Evolutionary conservation across 805 yeast genomes (phyloP).

Genomic region (Starmera dryadoides): DNA sequence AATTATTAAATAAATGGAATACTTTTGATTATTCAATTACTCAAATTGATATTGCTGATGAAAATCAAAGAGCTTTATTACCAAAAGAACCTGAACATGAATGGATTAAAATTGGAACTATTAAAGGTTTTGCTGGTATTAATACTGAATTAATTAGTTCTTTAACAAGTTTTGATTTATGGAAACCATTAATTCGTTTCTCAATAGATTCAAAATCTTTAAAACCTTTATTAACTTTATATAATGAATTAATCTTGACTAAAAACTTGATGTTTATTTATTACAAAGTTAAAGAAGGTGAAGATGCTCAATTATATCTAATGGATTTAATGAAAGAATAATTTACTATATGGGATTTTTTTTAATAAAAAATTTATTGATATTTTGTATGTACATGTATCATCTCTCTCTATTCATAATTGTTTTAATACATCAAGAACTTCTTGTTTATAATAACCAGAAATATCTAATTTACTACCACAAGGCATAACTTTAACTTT

Average conservation of each 20-base stretch:
- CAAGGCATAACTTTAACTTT: slow-evolving; percentile 41
- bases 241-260: slow-evolving; percentile 7
- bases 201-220: slow-evolving; percentile 9
- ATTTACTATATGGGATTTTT: neutral
- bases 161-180: slow-evolving; percentile 1
- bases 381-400: slow-evolving; percentile 15
- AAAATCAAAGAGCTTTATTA: slow-evolving; percentile 5
- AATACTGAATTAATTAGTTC: slow-evolving; percentile 18
- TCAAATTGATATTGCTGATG: slow-evolving; percentile 18
- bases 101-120: slow-evolving; percentile 37
- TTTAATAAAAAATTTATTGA: too few species aligned
- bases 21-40: slow-evolving; percentile 46
- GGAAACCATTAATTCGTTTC: slow-evolving; percentile 3
- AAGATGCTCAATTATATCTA: neutral
- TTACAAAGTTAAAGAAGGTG: slow-evolving; percentile 7
- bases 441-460: neutral
- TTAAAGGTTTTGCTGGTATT: slow-evolving; percentile 36
- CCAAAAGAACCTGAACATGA: slow-evolving; percentile 22
- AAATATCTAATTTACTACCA: slow-evolving; percentile 35
- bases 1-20: slow-evolving; percentile 35
- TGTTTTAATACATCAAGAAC: slow-evolving; percentile 17
- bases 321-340: slow-evolving; percentile 7
- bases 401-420: slow-evolving; percentile 22
- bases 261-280: slow-evolving; percentile 8
- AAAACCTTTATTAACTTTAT: slow-evolving; percentile 4